Conservation (phyloP, 768 basidiomycete genomes). For the Phanerochaete sordida region DNA sequence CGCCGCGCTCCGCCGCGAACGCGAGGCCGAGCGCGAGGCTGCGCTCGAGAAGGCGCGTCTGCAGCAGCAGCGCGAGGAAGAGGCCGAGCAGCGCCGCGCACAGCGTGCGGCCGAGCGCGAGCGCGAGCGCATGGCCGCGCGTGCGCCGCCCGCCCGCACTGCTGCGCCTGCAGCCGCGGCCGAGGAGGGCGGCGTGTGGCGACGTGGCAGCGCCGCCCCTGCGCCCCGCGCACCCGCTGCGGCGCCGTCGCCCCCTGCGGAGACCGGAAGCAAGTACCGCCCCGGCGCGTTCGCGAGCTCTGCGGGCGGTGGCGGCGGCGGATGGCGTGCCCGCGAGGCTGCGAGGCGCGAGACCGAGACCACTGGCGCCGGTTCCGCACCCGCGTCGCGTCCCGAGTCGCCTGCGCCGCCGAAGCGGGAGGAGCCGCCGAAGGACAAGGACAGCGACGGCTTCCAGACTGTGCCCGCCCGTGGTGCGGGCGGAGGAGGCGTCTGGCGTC, state of each 20-base stretch:
- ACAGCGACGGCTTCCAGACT: constrained; percentile 72
- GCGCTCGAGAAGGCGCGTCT: constrained; percentile 52
- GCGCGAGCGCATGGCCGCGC: constrained; percentile 2
- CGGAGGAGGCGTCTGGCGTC: constrained; percentile 29
- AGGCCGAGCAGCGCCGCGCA: constrained; percentile 47
- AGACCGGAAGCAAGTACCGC: constrained; percentile 38
- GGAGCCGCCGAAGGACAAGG: constrained; percentile 50
- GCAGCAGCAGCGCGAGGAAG: constrained; percentile 66
- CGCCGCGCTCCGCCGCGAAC: constrained; percentile 47
- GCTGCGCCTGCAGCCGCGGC: not conserved
- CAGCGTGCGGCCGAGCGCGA: constrained; percentile 31
- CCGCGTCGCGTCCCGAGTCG: constrained; percentile 32
- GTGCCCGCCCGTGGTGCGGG: constrained; percentile 36
- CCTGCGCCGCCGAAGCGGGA: constrained; percentile 37
- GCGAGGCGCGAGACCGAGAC: constrained; percentile 36
- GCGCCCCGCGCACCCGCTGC: constrained; percentile 24
- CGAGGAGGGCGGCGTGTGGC: constrained; percentile 18
- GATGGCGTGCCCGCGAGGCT: constrained; percentile 60
- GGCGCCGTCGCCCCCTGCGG: constrained; percentile 6
- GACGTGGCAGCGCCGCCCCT: constrained; percentile 25
- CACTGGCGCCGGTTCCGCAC: constrained; percentile 17
- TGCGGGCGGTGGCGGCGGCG: constrained; percentile 35
- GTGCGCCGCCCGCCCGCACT: constrained; percentile 15
- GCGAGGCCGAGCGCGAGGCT: constrained; percentile 48
- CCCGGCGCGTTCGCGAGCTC: constrained; percentile 38